Percentiles rank a stretch among this genome's conserved stretches.
Conservation (phyloP, 192 early-diverging fungal species). For the Coemansia sp. region DNA sequence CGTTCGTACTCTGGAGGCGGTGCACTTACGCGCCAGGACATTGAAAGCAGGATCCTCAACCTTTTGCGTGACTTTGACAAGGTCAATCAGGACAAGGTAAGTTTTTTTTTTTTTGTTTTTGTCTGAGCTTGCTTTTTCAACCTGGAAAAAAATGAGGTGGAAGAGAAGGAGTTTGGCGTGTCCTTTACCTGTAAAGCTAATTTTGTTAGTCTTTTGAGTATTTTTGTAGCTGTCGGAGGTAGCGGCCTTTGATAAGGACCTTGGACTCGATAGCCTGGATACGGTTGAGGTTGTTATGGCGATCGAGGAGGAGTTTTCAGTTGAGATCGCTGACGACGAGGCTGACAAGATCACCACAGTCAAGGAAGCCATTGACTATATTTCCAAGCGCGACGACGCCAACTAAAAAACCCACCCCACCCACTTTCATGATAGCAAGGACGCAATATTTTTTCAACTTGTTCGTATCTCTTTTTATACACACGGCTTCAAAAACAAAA, state of each 20-base stretch:
- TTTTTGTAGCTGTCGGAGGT: conserved; percentile 75
- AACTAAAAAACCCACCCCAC: conserved; percentile 45
- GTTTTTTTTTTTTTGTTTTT: not conserved
- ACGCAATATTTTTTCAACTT: not conserved
- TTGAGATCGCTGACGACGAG: conserved; percentile 97
- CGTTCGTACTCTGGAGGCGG: conserved; percentile 80
- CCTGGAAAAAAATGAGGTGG: too few species aligned
- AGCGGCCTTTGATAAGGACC: conserved; percentile 90
- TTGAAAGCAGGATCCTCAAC: conserved; percentile 87
- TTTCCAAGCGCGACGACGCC: conserved; percentile 70
- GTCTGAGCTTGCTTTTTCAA: too few species aligned
- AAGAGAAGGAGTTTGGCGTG: too few species aligned
- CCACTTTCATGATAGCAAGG: not conserved
- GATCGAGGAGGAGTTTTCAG: conserved; percentile 98
- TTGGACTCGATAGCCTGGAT: conserved; percentile 95
- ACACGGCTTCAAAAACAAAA: too few species aligned
- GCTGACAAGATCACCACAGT: conserved; percentile 94
- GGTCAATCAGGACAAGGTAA: conserved; percentile 90
- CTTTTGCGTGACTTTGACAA: conserved; percentile 96
- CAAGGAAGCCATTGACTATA: conserved; percentile 86
- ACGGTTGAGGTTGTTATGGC: conserved; percentile 99
- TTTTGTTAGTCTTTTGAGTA: too few species aligned
- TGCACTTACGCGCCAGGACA: conserved; percentile 64
- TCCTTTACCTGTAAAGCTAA: too few species aligned
- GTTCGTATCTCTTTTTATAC: not conserved